Conservation (phyloP, 1,139 yeast species). For the Geotrichum reessii region DNA sequence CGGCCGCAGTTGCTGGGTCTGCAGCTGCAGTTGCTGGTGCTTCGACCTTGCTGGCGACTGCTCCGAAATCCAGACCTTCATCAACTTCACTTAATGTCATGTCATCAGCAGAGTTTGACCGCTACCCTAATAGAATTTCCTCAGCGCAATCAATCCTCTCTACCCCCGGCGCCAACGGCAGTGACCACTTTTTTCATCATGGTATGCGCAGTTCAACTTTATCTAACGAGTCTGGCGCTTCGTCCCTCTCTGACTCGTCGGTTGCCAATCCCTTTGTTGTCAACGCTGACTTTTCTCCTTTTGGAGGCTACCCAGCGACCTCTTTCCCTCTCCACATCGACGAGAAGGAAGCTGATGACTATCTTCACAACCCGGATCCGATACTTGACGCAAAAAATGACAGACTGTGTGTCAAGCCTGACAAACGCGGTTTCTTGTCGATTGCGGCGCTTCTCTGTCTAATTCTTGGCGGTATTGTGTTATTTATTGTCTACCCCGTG, state of each 20-base stretch:
- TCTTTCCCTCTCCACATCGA: slow-evolving; percentile 81
- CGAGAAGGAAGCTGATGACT: slow-evolving; percentile 89
- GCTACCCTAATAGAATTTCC: slow-evolving; percentile 36
- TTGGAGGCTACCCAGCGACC: slow-evolving; percentile 91
- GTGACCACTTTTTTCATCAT: slow-evolving; percentile 5
- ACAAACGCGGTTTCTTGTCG: slow-evolving; percentile 39
- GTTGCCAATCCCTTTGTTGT: slow-evolving; percentile 32
- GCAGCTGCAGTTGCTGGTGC: slow-evolving; percentile 18
- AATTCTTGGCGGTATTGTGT: slow-evolving; percentile 47
- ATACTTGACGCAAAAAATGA: slow-evolving; percentile 78
- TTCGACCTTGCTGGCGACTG: slow-evolving; percentile 9
- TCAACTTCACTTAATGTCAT: slow-evolving; percentile 18
- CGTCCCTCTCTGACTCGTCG: slow-evolving; percentile 24
- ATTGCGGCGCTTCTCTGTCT: no score
- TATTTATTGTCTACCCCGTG: slow-evolving; percentile 62
- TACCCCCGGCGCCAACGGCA: slow-evolving; percentile 24
- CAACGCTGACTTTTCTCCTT: slow-evolving; percentile 56
- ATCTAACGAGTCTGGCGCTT: slow-evolving; percentile 28
- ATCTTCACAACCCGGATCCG: slow-evolving; percentile 89
- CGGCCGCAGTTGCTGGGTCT: slow-evolving; percentile 17
- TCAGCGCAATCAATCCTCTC: slow-evolving; percentile 31
- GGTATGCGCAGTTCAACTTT: slow-evolving; percentile 23
- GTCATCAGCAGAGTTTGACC: slow-evolving; percentile 34
- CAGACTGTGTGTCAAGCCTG: slow-evolving; percentile 50
- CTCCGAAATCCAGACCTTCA: slow-evolving; percentile 5